Conservation (phyloP, 148 eudicot species). For the Camellia sinensis region DNA sequence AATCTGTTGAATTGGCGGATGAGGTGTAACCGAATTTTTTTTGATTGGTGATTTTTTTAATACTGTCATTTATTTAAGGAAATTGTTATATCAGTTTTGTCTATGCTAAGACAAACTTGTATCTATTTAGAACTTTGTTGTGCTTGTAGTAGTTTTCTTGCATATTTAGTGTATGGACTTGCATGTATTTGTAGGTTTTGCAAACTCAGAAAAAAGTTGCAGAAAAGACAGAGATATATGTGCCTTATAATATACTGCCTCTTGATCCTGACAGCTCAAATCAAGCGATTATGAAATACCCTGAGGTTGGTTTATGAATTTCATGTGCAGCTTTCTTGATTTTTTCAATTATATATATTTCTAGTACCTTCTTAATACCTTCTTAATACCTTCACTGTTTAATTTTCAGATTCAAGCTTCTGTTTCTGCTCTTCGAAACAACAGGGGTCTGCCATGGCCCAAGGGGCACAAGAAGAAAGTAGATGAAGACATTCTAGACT, state of each 20-base stretch:
- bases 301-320: conserved; percentile 36
- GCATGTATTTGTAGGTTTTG: conserved; percentile 32
- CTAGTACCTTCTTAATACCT: no score
- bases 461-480: conserved; percentile 45
- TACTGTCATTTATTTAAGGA: background rate
- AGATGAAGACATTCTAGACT: conserved; percentile 60
- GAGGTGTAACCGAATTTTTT: conserved; percentile 35
- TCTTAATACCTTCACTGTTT: background rate
- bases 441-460: conserved; percentile 69
- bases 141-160: conserved; percentile 2
- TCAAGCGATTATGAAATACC: conserved; percentile 59
- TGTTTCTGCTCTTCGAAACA: conserved; percentile 56
- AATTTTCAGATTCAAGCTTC: conserved; percentile 50
- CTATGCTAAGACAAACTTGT: background rate
- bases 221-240: conserved; percentile 47
- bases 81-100: background rate
- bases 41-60: background rate
- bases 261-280: conserved; percentile 58
- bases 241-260: conserved; percentile 61
- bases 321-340: background rate
- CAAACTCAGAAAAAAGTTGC: conserved; percentile 47
- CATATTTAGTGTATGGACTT: conserved; percentile 2
- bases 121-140: background rate
- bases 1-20: conserved; percentile 48
- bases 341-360: no score